These are phyloP conservation scores for Tanacetum coccineum DNA, from an alignment of 129 eudicot genomes.

Conservation along the genomic window DNA sequence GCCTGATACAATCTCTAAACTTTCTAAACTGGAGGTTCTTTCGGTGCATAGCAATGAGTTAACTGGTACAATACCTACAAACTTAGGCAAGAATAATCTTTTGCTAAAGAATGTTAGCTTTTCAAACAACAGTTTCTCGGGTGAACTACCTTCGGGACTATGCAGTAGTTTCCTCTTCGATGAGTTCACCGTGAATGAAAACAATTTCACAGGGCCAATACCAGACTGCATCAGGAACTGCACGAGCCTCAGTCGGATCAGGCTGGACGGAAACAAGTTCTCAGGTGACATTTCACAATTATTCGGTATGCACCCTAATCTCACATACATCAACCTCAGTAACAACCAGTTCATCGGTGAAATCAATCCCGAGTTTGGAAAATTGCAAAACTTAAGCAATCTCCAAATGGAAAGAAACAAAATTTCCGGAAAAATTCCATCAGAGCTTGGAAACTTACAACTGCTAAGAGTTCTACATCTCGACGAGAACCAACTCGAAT, in stretches of 20 bases:
- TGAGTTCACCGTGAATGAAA: slow-evolving; percentile 39
- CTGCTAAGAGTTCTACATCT: neutral
- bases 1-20: slow-evolving; percentile 38
- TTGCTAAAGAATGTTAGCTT: slow-evolving; percentile 51
- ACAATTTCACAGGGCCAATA: slow-evolving; percentile 43
- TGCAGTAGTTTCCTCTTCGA: slow-evolving; percentile 33
- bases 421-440: slow-evolving; percentile 1
- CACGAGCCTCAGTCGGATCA: slow-evolving; percentile 29
- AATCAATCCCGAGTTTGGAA: slow-evolving; percentile 7
- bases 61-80: slow-evolving; percentile 38
- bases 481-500: slow-evolving; percentile 14
- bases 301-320: slow-evolving; percentile 44
- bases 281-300: slow-evolving; percentile 47
- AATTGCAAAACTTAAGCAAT: neutral
- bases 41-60: slow-evolving; percentile 39
- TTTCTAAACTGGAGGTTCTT: slow-evolving; percentile 30
- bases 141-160: slow-evolving; percentile 32
- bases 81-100: slow-evolving; percentile 50
- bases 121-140: slow-evolving; percentile 53
- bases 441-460: neutral
- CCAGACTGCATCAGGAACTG: slow-evolving; percentile 58
- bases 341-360: slow-evolving; percentile 2
- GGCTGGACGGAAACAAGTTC: slow-evolving; percentile 58
- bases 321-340: slow-evolving; percentile 35
- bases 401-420: slow-evolving; percentile 4